Percentiles rank a stretch among this genome's conserved stretches.
phyloP scores from a whole-genome alignment of 306 rosid genomes.

The Dryas octopetala region DNA sequence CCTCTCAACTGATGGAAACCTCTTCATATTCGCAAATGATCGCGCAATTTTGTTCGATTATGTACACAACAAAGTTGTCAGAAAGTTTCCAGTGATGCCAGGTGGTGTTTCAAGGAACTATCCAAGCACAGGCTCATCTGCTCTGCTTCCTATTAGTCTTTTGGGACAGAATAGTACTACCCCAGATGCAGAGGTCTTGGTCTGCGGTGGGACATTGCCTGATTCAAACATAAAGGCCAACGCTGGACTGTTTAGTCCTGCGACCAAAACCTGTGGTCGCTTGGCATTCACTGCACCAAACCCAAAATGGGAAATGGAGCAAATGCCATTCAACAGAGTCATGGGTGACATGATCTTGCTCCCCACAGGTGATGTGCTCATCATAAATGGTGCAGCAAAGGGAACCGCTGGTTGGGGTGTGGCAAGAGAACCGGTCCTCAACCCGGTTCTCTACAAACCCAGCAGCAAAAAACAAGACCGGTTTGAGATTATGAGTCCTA shows the following conservation, averaged over 20 bases:
- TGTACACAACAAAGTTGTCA: conserved; percentile 12
- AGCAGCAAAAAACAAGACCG: not conserved
- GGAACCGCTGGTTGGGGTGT: conserved; percentile 40
- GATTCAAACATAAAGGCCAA: conserved; percentile 30
- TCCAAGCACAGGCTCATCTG: conserved; percentile 42
- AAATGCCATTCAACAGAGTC: conserved; percentile 35
- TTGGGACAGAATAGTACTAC: not conserved
- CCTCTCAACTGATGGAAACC: conserved; percentile 33
- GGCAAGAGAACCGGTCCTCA: conserved; percentile 28
- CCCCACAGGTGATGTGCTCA: conserved; percentile 39
- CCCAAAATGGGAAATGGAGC: conserved; percentile 35
- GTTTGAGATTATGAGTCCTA: conserved; percentile 29
- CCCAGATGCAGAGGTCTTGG: conserved; percentile 24
- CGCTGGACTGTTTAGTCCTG: conserved; percentile 21
- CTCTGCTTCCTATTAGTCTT: conserved; percentile 27
- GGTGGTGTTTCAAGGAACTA: conserved; percentile 36
- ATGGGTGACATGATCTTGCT: conserved; percentile 44
- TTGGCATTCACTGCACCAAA: conserved; percentile 8
- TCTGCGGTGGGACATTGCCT: conserved; percentile 37
- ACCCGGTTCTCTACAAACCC: conserved; percentile 30
- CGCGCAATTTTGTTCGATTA: conserved; percentile 31
- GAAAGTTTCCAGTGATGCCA: conserved; percentile 25
- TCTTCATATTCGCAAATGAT: conserved; percentile 38
- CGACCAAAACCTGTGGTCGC: conserved; percentile 31
- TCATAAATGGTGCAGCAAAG: conserved; percentile 37